phyloP scores from a whole-genome alignment of 352 stramenopile genomes.

The Phytophthora sp. region DNA sequence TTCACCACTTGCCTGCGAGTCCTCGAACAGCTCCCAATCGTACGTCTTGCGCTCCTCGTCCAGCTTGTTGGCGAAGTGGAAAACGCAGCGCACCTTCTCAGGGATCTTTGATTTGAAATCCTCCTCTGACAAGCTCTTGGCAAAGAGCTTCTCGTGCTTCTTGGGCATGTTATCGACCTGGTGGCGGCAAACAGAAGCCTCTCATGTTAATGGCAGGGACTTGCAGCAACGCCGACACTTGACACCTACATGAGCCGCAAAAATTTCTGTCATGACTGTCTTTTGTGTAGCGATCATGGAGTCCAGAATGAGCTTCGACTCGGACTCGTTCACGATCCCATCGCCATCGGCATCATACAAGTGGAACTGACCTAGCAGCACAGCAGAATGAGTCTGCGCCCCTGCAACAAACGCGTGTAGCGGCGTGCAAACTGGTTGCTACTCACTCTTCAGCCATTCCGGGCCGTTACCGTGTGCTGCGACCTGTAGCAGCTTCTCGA shows the following conservation, averaged over 20 bases:
- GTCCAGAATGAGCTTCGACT: constrained; percentile 65
- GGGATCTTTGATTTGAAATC: constrained; percentile 76
- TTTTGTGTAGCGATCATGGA: constrained; percentile 68
- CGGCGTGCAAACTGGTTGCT: not conserved
- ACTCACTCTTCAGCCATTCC: constrained; percentile 55
- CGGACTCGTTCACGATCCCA: constrained; percentile 53
- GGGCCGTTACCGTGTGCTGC: constrained; percentile 39
- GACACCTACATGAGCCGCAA: constrained; percentile 58
- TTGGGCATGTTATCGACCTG: constrained; percentile 70
- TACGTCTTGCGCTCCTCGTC: constrained; percentile 61
- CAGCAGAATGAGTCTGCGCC: constrained; percentile 5
- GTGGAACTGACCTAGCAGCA: constrained; percentile 60
- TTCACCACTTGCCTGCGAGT: constrained; percentile 48
- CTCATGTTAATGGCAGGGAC: not conserved
- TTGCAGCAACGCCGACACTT: not conserved
- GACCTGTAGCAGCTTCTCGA: constrained; percentile 49
- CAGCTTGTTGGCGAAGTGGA: constrained; percentile 70
- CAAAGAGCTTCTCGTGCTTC: constrained; percentile 61
- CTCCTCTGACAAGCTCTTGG: constrained; percentile 56
- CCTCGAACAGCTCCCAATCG: constrained; percentile 65
- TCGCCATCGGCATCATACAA: constrained; percentile 64
- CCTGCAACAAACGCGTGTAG: constrained; percentile 7
- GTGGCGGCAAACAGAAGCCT: not conserved
- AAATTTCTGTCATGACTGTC: constrained; percentile 62
- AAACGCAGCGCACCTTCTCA: constrained; percentile 79